Evolutionary conservation across 2,329 filamentous ascomycete genomes (phyloP).

Genomic region (Colletotrichum plurivorum): DNA sequence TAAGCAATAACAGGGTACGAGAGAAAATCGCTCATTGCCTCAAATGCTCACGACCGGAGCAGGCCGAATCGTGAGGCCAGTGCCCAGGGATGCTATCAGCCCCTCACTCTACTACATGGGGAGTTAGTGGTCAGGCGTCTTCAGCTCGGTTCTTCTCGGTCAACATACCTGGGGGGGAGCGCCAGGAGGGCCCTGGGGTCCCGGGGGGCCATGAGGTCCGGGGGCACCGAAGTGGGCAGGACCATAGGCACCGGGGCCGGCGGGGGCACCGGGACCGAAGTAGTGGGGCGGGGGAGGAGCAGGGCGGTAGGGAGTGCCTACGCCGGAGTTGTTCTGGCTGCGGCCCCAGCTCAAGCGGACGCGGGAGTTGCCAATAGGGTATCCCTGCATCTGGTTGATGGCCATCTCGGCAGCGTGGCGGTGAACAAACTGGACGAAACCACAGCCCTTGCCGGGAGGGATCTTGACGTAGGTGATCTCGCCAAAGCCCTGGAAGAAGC

Average conservation of each 20-base stretch:
- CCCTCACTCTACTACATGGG: conserved; percentile 27
- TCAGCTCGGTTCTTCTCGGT: background rate
- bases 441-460: conserved; percentile 97
- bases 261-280: conserved; percentile 52
- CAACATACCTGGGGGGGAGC: conserved; percentile 47
- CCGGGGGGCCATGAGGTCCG: conserved; percentile 59
- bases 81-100: conserved; percentile 1
- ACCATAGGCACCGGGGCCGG: conserved; percentile 59
- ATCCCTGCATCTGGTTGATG: conserved; percentile 99
- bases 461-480: conserved; percentile 99
- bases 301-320: conserved; percentile 96
- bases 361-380: conserved; percentile 98
- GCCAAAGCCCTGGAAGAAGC: conserved; percentile 99
- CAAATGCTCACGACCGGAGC: conserved; percentile 1
- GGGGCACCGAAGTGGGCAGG: conserved; percentile 64
- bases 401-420: conserved; percentile 99
- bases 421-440: conserved; percentile 99
- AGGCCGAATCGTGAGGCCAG: conserved; percentile 3
- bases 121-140: conserved; percentile 9
- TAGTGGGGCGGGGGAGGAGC: conserved; percentile 78
- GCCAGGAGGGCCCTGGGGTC: conserved; percentile 53
- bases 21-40: conserved; percentile 11
- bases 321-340: conserved; percentile 98
- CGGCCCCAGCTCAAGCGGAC: conserved; percentile 98
- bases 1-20: conserved; percentile 33